A percentile compares a stretch with the other conserved stretches of the same genome.
Evolutionary conservation across 2,329 filamentous ascomycete genomes (phyloP).

Genomic region (Phaeosphaeriaceae sp.): DNA sequence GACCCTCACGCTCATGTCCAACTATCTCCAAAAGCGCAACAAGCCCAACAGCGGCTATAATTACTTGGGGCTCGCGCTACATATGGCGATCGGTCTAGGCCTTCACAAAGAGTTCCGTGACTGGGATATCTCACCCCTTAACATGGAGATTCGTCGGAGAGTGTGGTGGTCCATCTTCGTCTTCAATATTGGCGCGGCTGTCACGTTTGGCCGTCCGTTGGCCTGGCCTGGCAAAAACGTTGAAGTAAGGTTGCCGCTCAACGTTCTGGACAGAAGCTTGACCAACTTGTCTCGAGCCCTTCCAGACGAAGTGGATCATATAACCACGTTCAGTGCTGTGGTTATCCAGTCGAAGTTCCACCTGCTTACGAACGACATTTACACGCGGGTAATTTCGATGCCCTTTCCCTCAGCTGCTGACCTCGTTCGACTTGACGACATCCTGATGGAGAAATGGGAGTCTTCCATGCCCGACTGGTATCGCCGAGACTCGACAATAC

Average conservation of each 20-base stretch:
- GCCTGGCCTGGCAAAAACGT: background rate
- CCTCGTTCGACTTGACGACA: background rate
- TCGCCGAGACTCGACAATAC: background rate
- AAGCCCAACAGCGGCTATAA: conserved; percentile 61
- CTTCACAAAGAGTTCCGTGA: conserved; percentile 59
- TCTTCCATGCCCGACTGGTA: background rate
- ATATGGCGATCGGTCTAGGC: conserved; percentile 59
- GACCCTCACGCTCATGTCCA: conserved; percentile 55
- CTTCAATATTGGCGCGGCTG: conserved; percentile 58
- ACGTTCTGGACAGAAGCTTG: background rate
- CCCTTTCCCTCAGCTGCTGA: background rate
- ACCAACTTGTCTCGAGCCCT: background rate
- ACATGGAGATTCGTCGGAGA: conserved; percentile 43
- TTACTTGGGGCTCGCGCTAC: conserved; percentile 56
- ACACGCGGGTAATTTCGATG: background rate
- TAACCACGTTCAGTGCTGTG: background rate
- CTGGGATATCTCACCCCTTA: conserved; percentile 54
- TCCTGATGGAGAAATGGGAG: background rate
- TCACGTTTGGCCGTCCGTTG: conserved; percentile 57
- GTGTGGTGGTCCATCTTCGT: conserved; percentile 51
- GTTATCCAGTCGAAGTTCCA: background rate
- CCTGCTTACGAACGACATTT: background rate
- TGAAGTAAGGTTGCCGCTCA: background rate
- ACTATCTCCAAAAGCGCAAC: conserved; percentile 59
- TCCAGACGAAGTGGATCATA: background rate